Evolutionary conservation across 2,329 filamentous ascomycete species (phyloP), one percentile per base, ranked within the genome.

Genomic region (Claviceps sp.): DNA sequence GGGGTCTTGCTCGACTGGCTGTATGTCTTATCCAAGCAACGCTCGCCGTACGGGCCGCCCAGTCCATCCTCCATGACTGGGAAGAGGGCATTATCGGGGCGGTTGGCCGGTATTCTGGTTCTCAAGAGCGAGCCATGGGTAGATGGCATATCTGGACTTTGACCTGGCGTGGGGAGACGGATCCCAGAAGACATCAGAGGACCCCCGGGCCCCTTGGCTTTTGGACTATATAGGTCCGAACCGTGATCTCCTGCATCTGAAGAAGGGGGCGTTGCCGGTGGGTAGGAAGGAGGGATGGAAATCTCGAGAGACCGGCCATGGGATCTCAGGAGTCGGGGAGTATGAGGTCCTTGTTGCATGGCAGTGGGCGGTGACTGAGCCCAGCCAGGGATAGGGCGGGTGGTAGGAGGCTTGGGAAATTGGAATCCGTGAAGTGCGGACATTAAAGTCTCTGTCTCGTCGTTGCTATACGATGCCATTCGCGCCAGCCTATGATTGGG

Each of bases 331-430:
- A 62, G 55, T 30, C 56, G 59, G n/a, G 57, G 53, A 30, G 52
- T 53, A 19, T 62, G 61, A 37, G 57, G 55, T 2, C 57, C 57
- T 37, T 54, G 59, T 16, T 40, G 16, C 6, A 55, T 51, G 46
- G 54, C 56, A 37, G 57, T 59, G 14, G 56, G 54, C 16, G 58
- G 56, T 13, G 64, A 59, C 4, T 50, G 50, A 19, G 64, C 54
- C 17, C 61, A 61, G 24, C 54, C 54, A 14, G 63, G 60, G 17
- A 59, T 59, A 40, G 58, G 60, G 38, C 58, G 58, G 17, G 57
- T 63, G 17, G 57, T 63, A 5, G 65, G 65, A 10, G 65, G 64
- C 22, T 60, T 64, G 37, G 69, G 68, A 53, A 70, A 71, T 45
- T 68, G 60, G 54, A 68, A 70, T 22, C 67, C 67, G 39, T 61